Percentiles rank a stretch among this genome's conserved stretches.
Conservation (phyloP, 371 early-diverging fungal genomes). For the Apophysomyces variabilis region DNA sequence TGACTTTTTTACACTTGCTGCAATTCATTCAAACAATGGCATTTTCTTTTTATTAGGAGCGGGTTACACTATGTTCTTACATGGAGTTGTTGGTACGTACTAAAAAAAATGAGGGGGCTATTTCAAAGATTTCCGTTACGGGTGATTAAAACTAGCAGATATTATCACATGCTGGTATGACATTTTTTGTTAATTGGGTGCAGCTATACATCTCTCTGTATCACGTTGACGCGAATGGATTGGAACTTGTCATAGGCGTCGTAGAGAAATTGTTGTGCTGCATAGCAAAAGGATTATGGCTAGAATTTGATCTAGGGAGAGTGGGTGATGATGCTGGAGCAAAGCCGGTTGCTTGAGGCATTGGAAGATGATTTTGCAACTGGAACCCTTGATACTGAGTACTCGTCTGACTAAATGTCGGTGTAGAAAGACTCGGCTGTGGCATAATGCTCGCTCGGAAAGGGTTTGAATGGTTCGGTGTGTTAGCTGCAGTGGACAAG, state of each 20-base stretch:
- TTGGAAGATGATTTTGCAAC: not conserved
- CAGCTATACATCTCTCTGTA: not conserved
- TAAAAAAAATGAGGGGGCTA: too few relatives aligned
- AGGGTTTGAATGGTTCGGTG: conserved; percentile 20
- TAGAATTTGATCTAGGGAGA: conserved; percentile 4
- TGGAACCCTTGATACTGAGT: not conserved
- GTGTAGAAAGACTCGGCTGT: conserved; percentile 17
- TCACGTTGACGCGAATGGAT: not conserved
- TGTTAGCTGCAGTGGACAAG: conserved; percentile 5
- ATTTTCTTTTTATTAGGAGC: too few relatives aligned
- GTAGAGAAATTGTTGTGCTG: not conserved
- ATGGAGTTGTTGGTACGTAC: too few relatives aligned
- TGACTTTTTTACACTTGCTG: too few relatives aligned
- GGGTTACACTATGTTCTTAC: too few relatives aligned
- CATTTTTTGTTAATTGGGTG: too few relatives aligned
- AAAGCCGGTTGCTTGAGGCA: not conserved
- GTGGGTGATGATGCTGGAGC: not conserved
- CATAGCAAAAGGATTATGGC: conserved; percentile 9
- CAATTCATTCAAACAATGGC: too few relatives aligned
- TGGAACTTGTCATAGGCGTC: not conserved
- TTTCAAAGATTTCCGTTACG: too few relatives aligned
- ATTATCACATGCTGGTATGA: too few relatives aligned
- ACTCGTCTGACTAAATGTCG: not conserved
- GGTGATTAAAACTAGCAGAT: too few relatives aligned
- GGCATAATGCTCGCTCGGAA: conserved; percentile 27